Evolutionary conservation across 208 protist species (phyloP), one percentile per base, ranked within the genome.

Genomic region (Leptomonas pyrrhocoris): DNA sequence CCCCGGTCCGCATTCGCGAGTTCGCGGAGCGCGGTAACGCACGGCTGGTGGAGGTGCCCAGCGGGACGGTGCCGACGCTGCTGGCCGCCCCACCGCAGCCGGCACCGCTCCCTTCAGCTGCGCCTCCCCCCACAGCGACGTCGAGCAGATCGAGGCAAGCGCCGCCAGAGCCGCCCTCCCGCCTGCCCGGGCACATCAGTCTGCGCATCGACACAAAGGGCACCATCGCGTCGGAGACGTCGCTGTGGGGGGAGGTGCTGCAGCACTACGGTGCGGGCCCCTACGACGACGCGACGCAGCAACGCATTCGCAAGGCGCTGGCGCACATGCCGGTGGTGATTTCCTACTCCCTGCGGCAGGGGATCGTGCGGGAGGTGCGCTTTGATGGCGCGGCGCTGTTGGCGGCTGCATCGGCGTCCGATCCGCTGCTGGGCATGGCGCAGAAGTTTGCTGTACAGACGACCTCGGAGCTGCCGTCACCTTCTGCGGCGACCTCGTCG

Each of bases 161-260:
- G 5, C 3, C 18, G 43, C 16, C 18, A 53, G 55, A 48, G 1
- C 23, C 42, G 8, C 45, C 31, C 19, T 38, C 28, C 5, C 19
- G n/a, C 31, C 71, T 75, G 34, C 66, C 81, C 6, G 82, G 88
- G 0, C 71, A 72, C 25, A 74, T 93, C 27, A 75, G 74, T 25
- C 64, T 96, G 13, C 91, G 92, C 67, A 90, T 97, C 21, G 93
- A 97, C 74, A 91, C 93, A 0, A 91, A 92, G 51, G 81, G 89
- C 75, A 95, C 89, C 19, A 71, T 97, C n/a, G 93, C 90, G 8
- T 66, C 83, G 3, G 93, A 97, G 70, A 49, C 63, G 19, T 92
- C 88, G 1, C 50, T 97, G n/a, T 94, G 86, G 90, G 86, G 84
- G 0, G 93, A 97, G 42, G 86, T 97, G 27, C 75, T 81, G 45